These are phyloP conservation scores for Sextonia rubra DNA, from an alignment of 164 flowering plant species.

Conservation along the genomic window DNA sequence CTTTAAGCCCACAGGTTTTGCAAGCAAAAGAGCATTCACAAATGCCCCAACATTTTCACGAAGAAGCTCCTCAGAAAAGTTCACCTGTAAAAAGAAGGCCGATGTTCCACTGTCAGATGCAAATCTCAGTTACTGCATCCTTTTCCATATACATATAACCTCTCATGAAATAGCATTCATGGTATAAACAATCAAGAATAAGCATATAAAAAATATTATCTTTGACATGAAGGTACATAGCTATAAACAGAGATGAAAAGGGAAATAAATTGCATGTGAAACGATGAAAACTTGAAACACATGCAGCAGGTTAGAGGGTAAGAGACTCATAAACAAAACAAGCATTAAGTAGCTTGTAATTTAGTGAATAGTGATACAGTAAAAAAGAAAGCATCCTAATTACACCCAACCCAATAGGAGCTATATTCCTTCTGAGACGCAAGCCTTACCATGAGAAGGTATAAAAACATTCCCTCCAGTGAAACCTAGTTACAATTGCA, in stretches of 20 bases:
- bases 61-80: conserved; percentile 61
- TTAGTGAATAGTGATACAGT: neutral
- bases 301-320: neutral
- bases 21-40: conserved; percentile 79
- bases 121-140: too few relatives aligned
- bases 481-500: neutral
- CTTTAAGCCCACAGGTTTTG: conserved; percentile 91
- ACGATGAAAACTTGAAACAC: too few relatives aligned
- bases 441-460: neutral
- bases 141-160: neutral
- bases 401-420: neutral
- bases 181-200: too few relatives aligned
- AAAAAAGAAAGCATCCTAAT: neutral
- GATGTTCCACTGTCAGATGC: conserved; percentile 9
- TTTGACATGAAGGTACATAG: too few relatives aligned
- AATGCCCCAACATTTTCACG: conserved; percentile 91
- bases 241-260: too few relatives aligned
- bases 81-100: conserved; percentile 40
- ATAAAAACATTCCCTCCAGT: neutral
- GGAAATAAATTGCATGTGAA: too few relatives aligned
- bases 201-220: too few relatives aligned
- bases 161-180: neutral
- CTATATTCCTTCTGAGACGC: neutral
- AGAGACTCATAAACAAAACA: neutral
- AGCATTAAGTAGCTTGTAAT: neutral